Base-by-base conservation (phyloP, 257 asterid species). In the Anisodus tanguticus region DNA sequence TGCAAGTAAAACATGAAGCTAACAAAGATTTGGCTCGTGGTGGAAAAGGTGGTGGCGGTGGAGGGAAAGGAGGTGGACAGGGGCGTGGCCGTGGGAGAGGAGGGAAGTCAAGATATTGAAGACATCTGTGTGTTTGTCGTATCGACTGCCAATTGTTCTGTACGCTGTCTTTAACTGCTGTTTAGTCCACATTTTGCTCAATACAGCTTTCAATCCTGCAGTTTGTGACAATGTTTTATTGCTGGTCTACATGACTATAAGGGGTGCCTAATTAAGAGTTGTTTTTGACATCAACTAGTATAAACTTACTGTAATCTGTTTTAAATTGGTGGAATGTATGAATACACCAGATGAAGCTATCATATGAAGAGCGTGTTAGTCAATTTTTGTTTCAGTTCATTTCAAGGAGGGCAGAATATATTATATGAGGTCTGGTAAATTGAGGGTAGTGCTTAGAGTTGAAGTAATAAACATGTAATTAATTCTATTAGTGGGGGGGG, bases 1-100 rank as follows among this genome's bases (percentile, higher is more conserved):
- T 96, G 97, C 97, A 91, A 83, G 70, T 88, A 83, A 93, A 91
- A 85, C 88, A 89, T 0, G 92, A 92, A 64, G 98, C 84, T 37
- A 92, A 94, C 83, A 91, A 86, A 88, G 91, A 90, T 4, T 69
- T 90, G 74, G 94, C 93, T 51, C 93, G 91, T 19, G 94, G 94
- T 11, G 92, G 94, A 5, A 93, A 92, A 4, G 89, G 92, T 3
- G 90, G 93, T 4, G 83, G 95, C 0, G 88, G 94, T 4, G 82
- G 95, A 0, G 88, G 94, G 0, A 83, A 94, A 41, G 91, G 88
- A 2, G 59, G 90, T 2, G 93, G 95, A 35, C 92, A 92, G 43
- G 89, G 88, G 17, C 93, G 94, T 31, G 92, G 93, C 0, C 91
- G 96, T 5, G 89, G 85, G 72, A 88, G 88, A 88, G 82, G 66